phyloP scores from a whole-genome alignment of 202 grass and related monocot genomes.

The Digitaria exilis region DNA sequence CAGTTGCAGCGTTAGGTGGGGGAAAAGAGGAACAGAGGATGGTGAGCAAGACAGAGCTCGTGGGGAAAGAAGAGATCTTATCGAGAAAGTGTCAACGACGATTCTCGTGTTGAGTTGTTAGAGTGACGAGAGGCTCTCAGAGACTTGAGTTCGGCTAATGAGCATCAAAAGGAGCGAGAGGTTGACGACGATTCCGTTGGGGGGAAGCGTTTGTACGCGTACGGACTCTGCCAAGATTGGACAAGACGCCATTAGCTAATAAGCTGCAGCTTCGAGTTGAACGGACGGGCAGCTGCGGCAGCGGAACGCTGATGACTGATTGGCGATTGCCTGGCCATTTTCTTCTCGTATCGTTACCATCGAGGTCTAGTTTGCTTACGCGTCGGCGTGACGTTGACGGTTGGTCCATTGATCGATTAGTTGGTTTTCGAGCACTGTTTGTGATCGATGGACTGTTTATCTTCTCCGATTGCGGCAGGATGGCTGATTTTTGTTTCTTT shows the following conservation, averaged over 20 bases:
- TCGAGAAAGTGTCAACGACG: too few relatives aligned
- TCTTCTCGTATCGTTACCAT: not conserved
- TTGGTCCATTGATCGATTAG: not conserved
- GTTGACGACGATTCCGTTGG: not conserved
- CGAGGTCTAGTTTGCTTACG: not conserved
- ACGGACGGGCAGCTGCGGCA: not conserved
- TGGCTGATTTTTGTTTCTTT: not conserved
- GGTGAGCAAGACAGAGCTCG: too few relatives aligned
- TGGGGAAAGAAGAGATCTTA: too few relatives aligned
- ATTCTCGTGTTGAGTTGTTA: too few relatives aligned
- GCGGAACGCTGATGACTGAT: too few relatives aligned
- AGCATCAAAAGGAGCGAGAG: too few relatives aligned
- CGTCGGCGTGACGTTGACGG: too few relatives aligned
- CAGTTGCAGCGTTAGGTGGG: too few relatives aligned
- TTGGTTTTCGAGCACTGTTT: not conserved
- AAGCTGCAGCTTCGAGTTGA: not conserved
- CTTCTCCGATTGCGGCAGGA: not conserved
- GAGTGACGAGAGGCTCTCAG: too few relatives aligned
- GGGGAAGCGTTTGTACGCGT: not conserved
- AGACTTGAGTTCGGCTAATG: too few relatives aligned
- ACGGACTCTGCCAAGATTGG: not conserved
- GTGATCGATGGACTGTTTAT: not conserved
- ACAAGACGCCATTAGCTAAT: not conserved
- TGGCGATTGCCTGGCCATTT: not conserved
- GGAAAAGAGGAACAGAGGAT: too few relatives aligned